Evolutionary conservation across 2,329 filamentous ascomycete species (phyloP), one percentile per base, ranked within the genome.

Genomic region (Tolypocladium endophyticum): DNA sequence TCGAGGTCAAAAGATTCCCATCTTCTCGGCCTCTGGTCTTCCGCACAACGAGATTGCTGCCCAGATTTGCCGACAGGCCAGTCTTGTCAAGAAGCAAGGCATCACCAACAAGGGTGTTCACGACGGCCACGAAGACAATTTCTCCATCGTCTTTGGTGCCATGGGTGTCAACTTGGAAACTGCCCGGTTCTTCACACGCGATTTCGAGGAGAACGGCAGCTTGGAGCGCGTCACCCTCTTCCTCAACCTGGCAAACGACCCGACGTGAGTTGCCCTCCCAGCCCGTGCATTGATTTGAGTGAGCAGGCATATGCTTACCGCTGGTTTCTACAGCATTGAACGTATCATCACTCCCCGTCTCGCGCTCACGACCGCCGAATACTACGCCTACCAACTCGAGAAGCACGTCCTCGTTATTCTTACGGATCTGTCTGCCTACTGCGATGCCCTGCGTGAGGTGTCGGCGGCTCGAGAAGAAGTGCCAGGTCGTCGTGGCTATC

Each of bases 151-250:
- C 60, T 99, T 99, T 73, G 95, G 91, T 72, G 94, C 94, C 72
- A 99, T 99, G 94, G 94, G 94, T 92, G 94, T 99, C 69, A 99
- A 99, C 81, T 87, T 99, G 87, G 94, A 99, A 75, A 99, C 94
- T 38, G 90, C 89, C 69, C 89, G 94, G 69, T 99, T 99, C 85
- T 99, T 99, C 81, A 97, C 93, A 43, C 86, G 91, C 66, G 94
- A 99, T 71, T 99, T 99, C 72, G 94, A 99, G 77, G 92, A 99
- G 84, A 99, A 99, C 77, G 95, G 95, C 68, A 96, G 90, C 78
- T 87, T 99, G 87, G 94, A 97, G 80, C 90, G 94, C 78, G 88
- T 90, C 68, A 97, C 95, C 9, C 82, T 99, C 62, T 99, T 99
- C 89, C 84, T 99, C 72, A 99, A 99, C 81, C 87, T 99, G 80